Conservation (phyloP, 108 stramenopile genomes). For the Skeletonema menzelii region DNA sequence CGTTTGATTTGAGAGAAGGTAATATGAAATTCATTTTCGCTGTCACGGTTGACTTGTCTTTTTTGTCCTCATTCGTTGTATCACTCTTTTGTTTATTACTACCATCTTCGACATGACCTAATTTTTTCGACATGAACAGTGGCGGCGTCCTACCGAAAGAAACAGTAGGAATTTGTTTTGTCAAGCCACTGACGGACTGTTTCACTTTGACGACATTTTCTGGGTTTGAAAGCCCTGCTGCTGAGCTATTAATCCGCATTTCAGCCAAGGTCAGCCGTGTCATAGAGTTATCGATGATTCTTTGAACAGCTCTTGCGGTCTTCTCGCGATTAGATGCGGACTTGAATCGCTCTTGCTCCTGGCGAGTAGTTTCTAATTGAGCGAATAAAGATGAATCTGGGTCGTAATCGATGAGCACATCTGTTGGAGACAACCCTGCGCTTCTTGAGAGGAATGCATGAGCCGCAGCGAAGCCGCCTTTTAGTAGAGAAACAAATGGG, state of each 20-base stretch:
- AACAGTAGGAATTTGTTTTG: conserved; percentile 17
- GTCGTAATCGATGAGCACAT: conserved; percentile 76
- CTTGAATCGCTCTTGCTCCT: conserved; percentile 54
- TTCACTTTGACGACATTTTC: conserved; percentile 39
- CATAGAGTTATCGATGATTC: conserved; percentile 80
- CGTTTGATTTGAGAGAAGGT: conserved; percentile 12
- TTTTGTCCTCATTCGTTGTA: background rate
- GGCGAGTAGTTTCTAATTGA: conserved; percentile 66
- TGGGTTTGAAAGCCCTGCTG: conserved; percentile 31
- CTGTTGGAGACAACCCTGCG: conserved; percentile 44
- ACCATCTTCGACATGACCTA: background rate
- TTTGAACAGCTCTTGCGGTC: conserved; percentile 66
- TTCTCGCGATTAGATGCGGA: conserved; percentile 67
- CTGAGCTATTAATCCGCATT: conserved; percentile 44
- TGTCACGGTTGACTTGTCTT: conserved; percentile 1
- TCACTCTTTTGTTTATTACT: background rate
- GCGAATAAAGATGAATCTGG: conserved; percentile 72
- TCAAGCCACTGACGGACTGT: conserved; percentile 26
- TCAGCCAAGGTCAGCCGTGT: conserved; percentile 60
- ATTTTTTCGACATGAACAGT: conserved; percentile 29
- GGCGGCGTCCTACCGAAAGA: conserved; percentile 24
- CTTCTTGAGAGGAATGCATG: conserved; percentile 81
- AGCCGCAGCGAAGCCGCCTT: conserved; percentile 86
- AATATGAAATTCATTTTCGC: conserved; percentile 18
- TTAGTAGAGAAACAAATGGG: conserved; percentile 90